Percentiles rank a stretch among this genome's conserved stretches.
phyloP scores from a whole-genome alignment of 1,139 yeast species.

The Kodamaea fungicola region DNA sequence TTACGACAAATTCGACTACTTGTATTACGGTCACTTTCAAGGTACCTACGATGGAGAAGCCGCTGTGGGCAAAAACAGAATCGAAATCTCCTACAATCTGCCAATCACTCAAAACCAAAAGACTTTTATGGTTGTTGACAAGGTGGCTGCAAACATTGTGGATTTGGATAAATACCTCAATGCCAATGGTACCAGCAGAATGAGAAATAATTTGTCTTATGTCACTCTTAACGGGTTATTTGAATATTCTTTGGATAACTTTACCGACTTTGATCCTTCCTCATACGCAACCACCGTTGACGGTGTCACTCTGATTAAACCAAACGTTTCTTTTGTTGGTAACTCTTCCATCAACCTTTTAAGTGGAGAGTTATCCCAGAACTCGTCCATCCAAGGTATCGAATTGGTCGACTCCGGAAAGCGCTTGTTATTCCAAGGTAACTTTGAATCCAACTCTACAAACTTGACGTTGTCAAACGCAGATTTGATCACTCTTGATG shows the following conservation, averaged over 20 bases:
- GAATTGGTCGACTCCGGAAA: conserved; percentile 24
- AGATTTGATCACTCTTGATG: conserved; percentile 26
- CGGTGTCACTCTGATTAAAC: conserved; percentile 26
- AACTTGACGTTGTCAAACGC: conserved; percentile 26
- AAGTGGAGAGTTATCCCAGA: conserved; percentile 46
- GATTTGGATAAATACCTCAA: conserved; percentile 44
- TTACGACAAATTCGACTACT: conserved; percentile 72
- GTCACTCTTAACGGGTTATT: conserved; percentile 65
- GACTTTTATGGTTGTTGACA: conserved; percentile 69
- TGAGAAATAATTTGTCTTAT: conserved; percentile 23
- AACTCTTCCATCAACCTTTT: conserved; percentile 66
- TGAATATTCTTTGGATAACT: conserved; percentile 75
- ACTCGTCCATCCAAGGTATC: conserved; percentile 38
- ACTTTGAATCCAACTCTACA: conserved; percentile 37
- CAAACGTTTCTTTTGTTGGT: conserved; percentile 49
- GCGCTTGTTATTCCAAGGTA: conserved; percentile 44
- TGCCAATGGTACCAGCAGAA: conserved; percentile 28
- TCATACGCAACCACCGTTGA: conserved; percentile 25
- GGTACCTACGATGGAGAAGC: conserved; percentile 27
- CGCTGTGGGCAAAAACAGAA: conserved; percentile 40
- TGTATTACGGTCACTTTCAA: conserved; percentile 68
- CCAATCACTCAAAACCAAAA: conserved; percentile 24
- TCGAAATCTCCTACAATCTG: conserved; percentile 42
- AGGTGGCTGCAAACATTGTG: conserved; percentile 54
- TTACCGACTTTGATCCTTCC: conserved; percentile 43